Base-by-base conservation (phyloP, 176 grass and related monocot species). In the Paspalum vaginatum region DNA sequence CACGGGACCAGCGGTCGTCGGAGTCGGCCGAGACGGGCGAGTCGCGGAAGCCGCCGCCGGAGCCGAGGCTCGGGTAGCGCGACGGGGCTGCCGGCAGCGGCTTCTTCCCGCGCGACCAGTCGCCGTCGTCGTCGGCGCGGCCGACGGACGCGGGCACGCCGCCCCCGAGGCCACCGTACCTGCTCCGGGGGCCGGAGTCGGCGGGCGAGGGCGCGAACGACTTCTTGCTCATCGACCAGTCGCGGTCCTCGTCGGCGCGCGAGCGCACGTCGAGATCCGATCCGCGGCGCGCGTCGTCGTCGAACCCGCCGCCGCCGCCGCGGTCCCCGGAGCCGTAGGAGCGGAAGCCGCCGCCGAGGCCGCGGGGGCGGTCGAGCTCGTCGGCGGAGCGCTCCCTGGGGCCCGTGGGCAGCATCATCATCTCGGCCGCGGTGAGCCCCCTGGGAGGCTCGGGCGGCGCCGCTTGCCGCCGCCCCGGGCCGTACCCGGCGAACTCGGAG, bases 101-200 rank as follows among this genome's bases (percentile, higher is more conserved):
- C 32, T 91, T 91, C 86, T 97, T 97, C 38, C 86, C 73, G 39
- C 90, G 83, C 2, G 94, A 89, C 94, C 94, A 97, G 52, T 93
- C 81, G 26, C 86, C 81, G 4, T 44, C 73, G 37, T 91, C 83
- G 77, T 97, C 94, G 8, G 94, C 91, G 71, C 86, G 85, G 11
- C 85, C 81, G 66, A 10, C 40, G 41, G 84, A 39, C 46, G 45
- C 50, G 9, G 44, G 38, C 18, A 54, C 46, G 56, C 84, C 87
- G 18, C 81, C 40, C 45, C 93, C 93, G 3, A 93, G 78, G 5
- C 66, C 60, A 4, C 58, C 83, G 68, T 79, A 85, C 67, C 76
- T 22, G 61, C 79, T 85, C 14, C 87, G 68, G 12, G 76, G 27
- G 11, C 58, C 83, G 24, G 75, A 79, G 58, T 85, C 83, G 68